These are phyloP conservation scores for Oropetium thomaeum DNA, from an alignment of 176 grass and related monocot genomes.

Conservation along the genomic window DNA sequence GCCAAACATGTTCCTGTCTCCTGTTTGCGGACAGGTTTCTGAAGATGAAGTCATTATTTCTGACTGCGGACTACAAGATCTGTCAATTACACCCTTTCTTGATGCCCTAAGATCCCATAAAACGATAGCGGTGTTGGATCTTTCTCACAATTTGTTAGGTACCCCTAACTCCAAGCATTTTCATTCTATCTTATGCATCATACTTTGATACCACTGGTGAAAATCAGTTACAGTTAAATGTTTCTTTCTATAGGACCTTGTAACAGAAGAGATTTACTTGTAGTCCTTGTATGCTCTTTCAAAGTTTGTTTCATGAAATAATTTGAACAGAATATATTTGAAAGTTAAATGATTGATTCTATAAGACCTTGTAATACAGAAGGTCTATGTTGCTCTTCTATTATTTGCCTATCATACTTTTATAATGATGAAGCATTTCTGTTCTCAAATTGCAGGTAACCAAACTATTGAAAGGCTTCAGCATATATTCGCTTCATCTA, in stretches of 20 bases:
- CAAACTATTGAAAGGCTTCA: conserved; percentile 93
- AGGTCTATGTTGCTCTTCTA: neutral
- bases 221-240: conserved; percentile 21
- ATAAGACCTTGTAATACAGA: no score
- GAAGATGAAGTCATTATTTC: conserved; percentile 94
- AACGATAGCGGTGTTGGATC: conserved; percentile 81
- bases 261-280: neutral
- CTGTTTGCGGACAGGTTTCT: conserved; percentile 62
- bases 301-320: neutral
- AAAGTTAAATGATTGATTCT: no score
- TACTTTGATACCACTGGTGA: neutral
- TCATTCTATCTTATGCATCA: neutral
- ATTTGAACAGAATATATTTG: neutral
- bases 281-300: neutral
- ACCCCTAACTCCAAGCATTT: conserved; percentile 16
- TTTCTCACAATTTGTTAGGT: conserved; percentile 97
- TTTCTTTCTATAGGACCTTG: conserved; percentile 1
- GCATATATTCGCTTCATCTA: conserved; percentile 80
- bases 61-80: conserved; percentile 85
- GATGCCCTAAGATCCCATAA: conserved; percentile 82
- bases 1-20: conserved; percentile 26
- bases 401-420: neutral
- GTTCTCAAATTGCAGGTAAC: conserved; percentile 58
- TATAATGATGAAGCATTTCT: conserved; percentile 22
- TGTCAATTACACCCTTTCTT: conserved; percentile 69